These are phyloP conservation scores for Chrysoporthe deuterocubensis DNA, from an alignment of 2,329 filamentous ascomycete species.

Conservation along the genomic window DNA sequence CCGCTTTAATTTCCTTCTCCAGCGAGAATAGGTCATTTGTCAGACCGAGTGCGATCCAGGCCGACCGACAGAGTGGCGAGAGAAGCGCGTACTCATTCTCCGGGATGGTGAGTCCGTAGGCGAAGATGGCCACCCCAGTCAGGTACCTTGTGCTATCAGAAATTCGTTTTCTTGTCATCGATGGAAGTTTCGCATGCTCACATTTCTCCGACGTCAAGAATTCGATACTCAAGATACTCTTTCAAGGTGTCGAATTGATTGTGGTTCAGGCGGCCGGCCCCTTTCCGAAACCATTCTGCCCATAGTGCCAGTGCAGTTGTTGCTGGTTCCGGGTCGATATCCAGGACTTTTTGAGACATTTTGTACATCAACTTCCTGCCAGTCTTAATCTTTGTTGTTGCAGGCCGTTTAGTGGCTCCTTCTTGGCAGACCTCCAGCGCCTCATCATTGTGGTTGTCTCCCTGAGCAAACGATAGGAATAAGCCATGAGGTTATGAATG, in stretches of 20 bases:
- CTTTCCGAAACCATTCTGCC: conserved; percentile 32
- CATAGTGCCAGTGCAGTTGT: conserved; percentile 34
- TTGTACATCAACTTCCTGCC: conserved; percentile 33
- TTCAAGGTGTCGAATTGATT: conserved; percentile 32
- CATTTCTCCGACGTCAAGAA: conserved; percentile 36
- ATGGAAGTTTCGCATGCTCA: conserved; percentile 21
- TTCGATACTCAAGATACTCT: conserved; percentile 35
- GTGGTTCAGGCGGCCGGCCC: conserved; percentile 14
- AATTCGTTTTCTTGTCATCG: neutral
- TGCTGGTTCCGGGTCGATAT: conserved; percentile 34
- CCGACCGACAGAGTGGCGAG: conserved; percentile 24
- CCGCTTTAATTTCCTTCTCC: conserved; percentile 40
- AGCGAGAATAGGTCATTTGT: conserved; percentile 47
- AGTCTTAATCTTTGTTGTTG: conserved; percentile 30
- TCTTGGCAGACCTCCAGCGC: neutral
- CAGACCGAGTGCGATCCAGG: conserved; percentile 38
- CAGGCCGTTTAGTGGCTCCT: neutral
- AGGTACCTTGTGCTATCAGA: conserved; percentile 36
- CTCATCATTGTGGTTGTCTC: conserved; percentile 1
- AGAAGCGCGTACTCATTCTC: conserved; percentile 39
- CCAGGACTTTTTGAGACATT: conserved; percentile 29
- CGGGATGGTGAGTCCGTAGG: conserved; percentile 42
- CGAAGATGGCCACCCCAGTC: conserved; percentile 43
- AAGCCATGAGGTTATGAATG: neutral
- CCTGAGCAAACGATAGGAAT: neutral